These are phyloP conservation scores for Leishmania major DNA, from an alignment of 208 protist species.

Conservation along the genomic window DNA sequence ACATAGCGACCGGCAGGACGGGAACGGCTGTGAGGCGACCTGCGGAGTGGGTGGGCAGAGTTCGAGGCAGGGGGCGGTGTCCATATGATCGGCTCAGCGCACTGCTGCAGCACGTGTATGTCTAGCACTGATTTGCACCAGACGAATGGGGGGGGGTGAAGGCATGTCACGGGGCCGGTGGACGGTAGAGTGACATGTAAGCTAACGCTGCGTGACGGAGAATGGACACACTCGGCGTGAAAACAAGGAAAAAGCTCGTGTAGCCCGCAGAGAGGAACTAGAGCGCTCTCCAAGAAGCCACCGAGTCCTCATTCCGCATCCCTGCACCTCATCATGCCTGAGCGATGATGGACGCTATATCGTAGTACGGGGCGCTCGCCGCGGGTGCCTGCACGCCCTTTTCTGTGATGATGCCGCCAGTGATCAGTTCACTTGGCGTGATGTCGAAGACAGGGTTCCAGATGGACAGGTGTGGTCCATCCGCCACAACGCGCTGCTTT, in stretches of 20 bases:
- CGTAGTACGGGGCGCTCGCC: conserved; percentile 45
- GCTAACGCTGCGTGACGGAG: background rate
- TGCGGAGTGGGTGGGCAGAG: background rate
- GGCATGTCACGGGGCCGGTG: background rate
- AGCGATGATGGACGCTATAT: conserved; percentile 44
- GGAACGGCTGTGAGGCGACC: too few species aligned
- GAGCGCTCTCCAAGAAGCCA: background rate
- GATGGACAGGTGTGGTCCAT: conserved; percentile 76
- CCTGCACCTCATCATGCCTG: background rate
- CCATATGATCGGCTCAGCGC: background rate
- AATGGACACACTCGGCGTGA: background rate
- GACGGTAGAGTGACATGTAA: background rate
- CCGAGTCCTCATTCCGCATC: background rate
- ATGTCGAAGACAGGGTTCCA: conserved; percentile 98
- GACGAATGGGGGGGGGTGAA: background rate
- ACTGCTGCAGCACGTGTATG: background rate
- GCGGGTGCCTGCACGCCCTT: conserved; percentile 78
- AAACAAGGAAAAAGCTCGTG: background rate
- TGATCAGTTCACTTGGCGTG: conserved; percentile 94
- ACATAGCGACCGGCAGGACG: too few species aligned
- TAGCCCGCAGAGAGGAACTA: background rate
- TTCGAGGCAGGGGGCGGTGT: background rate
- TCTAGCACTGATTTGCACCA: background rate
- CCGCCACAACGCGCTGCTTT: conserved; percentile 83
- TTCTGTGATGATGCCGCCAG: conserved; percentile 94